phyloP scores from a whole-genome alignment of 2,329 filamentous ascomycete genomes.

The Neopestalotiopsis rosae region DNA sequence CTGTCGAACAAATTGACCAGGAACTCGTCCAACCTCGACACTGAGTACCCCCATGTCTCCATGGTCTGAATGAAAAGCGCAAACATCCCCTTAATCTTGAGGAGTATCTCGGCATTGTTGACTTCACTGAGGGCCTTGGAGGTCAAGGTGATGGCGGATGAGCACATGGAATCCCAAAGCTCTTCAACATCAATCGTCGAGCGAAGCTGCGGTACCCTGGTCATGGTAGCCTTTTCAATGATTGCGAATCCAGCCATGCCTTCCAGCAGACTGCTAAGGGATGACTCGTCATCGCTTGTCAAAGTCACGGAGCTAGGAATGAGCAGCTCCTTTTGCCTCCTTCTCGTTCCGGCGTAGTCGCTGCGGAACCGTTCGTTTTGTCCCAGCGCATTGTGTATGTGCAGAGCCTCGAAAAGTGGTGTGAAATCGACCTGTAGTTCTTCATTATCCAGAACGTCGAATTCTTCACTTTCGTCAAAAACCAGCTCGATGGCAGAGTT shows the following conservation, averaged over 20 bases:
- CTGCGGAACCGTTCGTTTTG: conserved; percentile 89
- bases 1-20: conserved; percentile 90
- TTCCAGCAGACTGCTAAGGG: conserved; percentile 88
- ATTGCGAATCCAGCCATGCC: conserved; percentile 96
- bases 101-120: conserved; percentile 84
- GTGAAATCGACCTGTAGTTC: conserved; percentile 88
- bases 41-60: conserved; percentile 94
- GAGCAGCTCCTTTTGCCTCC: conserved; percentile 89
- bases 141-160: conserved; percentile 82
- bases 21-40: conserved; percentile 80
- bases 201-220: conserved; percentile 81
- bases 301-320: conserved; percentile 79
- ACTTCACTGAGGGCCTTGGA: conserved; percentile 78
- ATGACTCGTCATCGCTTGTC: conserved; percentile 80
- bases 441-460: conserved; percentile 93
- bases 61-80: conserved; percentile 97
- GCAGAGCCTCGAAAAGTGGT: conserved; percentile 90
- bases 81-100: conserved; percentile 95
- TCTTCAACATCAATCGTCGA: conserved; percentile 92
- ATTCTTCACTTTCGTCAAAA: conserved; percentile 93
- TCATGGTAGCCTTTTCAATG: conserved; percentile 93
- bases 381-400: conserved; percentile 94
- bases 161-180: conserved; percentile 98
- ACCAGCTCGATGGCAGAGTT: conserved; percentile 97
- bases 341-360: conserved; percentile 90